Percentiles rank a stretch among this genome's conserved stretches.
Conservation (phyloP, 1,284 basidiomycete species). For the Coniferiporia sulphurascens region DNA sequence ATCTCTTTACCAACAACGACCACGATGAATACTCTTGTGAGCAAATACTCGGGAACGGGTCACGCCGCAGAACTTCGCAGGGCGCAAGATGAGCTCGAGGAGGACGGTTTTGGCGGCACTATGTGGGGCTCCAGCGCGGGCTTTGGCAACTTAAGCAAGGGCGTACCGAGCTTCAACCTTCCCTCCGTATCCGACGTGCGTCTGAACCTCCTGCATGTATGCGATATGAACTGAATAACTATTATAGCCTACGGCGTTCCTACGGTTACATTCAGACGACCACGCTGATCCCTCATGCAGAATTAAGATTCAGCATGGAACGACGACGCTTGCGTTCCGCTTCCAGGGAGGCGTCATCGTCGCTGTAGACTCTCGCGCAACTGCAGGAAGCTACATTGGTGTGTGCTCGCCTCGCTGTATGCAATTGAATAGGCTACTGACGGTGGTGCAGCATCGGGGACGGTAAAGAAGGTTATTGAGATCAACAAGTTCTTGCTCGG, state of each 20-base stretch:
- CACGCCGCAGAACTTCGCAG: constrained; percentile 3
- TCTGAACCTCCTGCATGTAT: constrained; percentile 15
- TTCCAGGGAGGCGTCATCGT: constrained; percentile 97
- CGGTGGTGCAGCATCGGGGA: constrained; percentile 70
- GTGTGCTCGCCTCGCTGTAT: constrained; percentile 26
- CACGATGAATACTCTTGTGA: constrained; percentile 17
- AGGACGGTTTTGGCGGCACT: constrained; percentile 58
- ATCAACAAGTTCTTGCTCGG: constrained; percentile 98
- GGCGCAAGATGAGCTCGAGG: constrained; percentile 33
- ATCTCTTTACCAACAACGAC: background rate
- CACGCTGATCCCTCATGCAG: constrained; percentile 87
- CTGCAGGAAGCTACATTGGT: constrained; percentile 97
- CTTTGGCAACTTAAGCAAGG: constrained; percentile 68
- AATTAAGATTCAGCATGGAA: constrained; percentile 99
- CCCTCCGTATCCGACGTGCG: constrained; percentile 73
- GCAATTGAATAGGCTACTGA: background rate
- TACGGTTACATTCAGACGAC: constrained; percentile 89
- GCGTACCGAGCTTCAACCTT: constrained; percentile 64
- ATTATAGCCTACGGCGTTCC: constrained; percentile 79
- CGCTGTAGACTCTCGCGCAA: constrained; percentile 96
- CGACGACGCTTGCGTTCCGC: constrained; percentile 96
- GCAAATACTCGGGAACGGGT: constrained; percentile 8
- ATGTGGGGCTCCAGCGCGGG: constrained; percentile 80
- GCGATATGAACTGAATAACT: constrained; percentile 9
- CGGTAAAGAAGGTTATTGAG: constrained; percentile 99